Conservation (phyloP, 78 protist species). For the Dictyostelium brefeldianum region DNA sequence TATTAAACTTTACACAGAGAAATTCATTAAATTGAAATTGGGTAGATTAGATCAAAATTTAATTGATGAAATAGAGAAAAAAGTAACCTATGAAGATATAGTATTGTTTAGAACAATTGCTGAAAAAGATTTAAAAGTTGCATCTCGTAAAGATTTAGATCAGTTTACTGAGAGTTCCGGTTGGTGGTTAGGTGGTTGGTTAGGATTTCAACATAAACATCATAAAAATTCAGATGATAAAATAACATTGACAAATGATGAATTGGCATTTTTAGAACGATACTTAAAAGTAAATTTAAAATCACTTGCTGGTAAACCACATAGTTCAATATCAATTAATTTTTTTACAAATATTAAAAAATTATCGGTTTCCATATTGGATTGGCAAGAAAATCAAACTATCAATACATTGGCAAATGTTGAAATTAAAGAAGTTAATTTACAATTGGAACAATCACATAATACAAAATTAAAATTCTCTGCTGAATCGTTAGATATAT, state of each 20-base stretch:
- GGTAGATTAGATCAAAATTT: constrained; percentile 46
- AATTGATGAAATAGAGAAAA: constrained; percentile 69
- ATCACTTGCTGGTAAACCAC: neutral
- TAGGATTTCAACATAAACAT: constrained; percentile 28
- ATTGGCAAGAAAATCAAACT: constrained; percentile 32
- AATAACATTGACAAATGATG: constrained; percentile 14
- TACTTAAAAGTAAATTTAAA: constrained; percentile 5
- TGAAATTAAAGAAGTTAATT: constrained; percentile 2
- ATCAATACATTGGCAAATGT: neutral
- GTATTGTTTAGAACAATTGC: constrained; percentile 60
- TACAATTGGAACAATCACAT: constrained; percentile 11
- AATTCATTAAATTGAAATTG: constrained; percentile 2
- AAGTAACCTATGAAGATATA: constrained; percentile 69
- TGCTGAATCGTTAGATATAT: neutral
- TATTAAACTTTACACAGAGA: constrained; percentile 42
- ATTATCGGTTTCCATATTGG: constrained; percentile 6
- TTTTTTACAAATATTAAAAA: constrained; percentile 23
- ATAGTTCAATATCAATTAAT: neutral
- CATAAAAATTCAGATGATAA: neutral
- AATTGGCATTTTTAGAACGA: constrained; percentile 33
- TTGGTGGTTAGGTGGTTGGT: constrained; percentile 80
- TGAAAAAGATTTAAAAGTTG: constrained; percentile 22
- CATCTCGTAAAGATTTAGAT: neutral
- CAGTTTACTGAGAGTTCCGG: constrained; percentile 12
- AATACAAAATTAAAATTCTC: neutral